Percentiles rank a stretch among this genome's conserved stretches.
Conservation (phyloP, 2,329 filamentous ascomycete genomes). For the Furcasterigmium sp. region DNA sequence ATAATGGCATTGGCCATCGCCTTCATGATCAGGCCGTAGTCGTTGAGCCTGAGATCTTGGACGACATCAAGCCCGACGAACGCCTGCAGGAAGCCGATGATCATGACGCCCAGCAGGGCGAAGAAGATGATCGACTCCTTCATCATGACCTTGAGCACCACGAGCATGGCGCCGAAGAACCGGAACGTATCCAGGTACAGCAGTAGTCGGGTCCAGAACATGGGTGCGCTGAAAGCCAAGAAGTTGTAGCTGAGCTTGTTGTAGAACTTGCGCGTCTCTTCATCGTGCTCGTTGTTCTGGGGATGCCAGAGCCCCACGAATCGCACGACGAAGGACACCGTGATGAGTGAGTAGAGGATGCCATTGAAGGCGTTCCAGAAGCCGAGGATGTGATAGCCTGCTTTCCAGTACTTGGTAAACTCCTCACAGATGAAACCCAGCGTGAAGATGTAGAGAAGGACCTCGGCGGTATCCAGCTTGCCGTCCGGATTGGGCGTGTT, state of each 20-base stretch:
- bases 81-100: conserved; percentile 84
- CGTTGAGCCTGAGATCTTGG: conserved; percentile 63
- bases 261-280: conserved; percentile 52
- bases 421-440: conserved; percentile 89
- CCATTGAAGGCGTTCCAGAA: conserved; percentile 98
- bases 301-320: conserved; percentile 68
- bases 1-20: conserved; percentile 88
- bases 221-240: conserved; percentile 83
- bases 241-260: conserved; percentile 91
- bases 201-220: conserved; percentile 94
- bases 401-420: conserved; percentile 84
- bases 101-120: conserved; percentile 76
- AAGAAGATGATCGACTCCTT: conserved; percentile 96
- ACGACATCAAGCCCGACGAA: conserved; percentile 88
- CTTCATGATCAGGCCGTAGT: conserved; percentile 69
- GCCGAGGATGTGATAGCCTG: conserved; percentile 82
- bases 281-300: conserved; percentile 26
- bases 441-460: conserved; percentile 85
- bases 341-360: conserved; percentile 72
- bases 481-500: conserved; percentile 87
- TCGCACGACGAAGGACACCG: conserved; percentile 72
- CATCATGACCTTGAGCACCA: conserved; percentile 94
- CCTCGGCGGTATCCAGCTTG: conserved; percentile 79
- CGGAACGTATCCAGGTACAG: conserved; percentile 90
- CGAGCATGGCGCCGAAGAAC: conserved; percentile 97